These are phyloP conservation scores for Lactuca saligna DNA, from an alignment of 129 eudicot genomes.

Conservation along the genomic window DNA sequence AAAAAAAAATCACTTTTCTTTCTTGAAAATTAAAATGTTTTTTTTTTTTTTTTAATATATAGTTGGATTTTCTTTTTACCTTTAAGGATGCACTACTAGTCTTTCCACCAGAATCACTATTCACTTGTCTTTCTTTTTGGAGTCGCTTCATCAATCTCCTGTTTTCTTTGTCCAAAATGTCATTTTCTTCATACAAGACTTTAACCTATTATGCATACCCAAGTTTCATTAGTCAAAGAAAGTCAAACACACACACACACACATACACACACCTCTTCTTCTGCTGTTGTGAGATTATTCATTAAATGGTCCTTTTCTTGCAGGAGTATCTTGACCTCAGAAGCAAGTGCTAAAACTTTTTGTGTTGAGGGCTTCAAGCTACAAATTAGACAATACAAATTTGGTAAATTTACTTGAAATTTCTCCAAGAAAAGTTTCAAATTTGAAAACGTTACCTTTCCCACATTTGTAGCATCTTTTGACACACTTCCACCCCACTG, in stretches of 20 bases:
- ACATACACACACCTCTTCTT: constrained; percentile 64
- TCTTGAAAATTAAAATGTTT: too few species aligned
- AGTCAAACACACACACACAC: constrained; percentile 9
- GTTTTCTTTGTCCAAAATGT: constrained; percentile 55
- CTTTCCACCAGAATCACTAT: constrained; percentile 61
- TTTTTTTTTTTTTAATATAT: constrained; percentile 29
- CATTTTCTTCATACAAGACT: constrained; percentile 61
- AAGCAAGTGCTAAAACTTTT: constrained; percentile 57
- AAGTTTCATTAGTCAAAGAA: constrained; percentile 16
- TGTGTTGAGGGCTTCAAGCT: constrained; percentile 72
- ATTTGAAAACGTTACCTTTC: constrained; percentile 39
- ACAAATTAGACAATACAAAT: constrained; percentile 13
- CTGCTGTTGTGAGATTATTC: constrained; percentile 69
- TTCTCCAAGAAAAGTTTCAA: neutral
- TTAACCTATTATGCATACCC: constrained; percentile 45
- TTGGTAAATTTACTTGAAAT: neutral
- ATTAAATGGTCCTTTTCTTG: constrained; percentile 67
- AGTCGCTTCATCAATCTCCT: constrained; percentile 56
- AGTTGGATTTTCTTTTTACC: too few species aligned
- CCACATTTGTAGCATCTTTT: constrained; percentile 51
- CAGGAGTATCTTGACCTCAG: constrained; percentile 46
- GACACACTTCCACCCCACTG: constrained; percentile 56
- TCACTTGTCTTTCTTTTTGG: constrained; percentile 42
- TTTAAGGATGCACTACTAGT: constrained; percentile 58
- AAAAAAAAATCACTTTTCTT: too few species aligned